Evolutionary conservation across 208 protist genomes (phyloP).

Genomic region (Tritrichomonas musculus): DNA sequence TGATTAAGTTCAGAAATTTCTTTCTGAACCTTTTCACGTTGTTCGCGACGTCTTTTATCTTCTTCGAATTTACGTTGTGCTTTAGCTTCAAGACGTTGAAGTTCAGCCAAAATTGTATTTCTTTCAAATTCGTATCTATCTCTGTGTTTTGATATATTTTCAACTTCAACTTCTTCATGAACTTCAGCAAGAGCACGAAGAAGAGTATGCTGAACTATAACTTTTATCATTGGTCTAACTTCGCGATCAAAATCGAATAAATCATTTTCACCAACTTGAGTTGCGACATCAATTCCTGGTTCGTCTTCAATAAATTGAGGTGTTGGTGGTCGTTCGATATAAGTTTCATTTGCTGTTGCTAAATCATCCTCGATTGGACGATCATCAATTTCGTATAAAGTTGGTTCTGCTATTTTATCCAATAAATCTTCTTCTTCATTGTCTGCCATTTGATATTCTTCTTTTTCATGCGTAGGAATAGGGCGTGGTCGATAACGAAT

Average conservation of each 20-base stretch:
- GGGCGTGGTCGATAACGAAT: background rate
- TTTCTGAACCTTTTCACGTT: background rate
- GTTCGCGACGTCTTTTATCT: background rate
- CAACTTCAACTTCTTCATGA: background rate
- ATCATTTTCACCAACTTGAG: background rate
- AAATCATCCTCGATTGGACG: conserved; percentile 5
- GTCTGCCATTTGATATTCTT: background rate
- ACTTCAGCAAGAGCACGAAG: background rate
- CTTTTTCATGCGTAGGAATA: background rate
- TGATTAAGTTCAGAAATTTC: background rate
- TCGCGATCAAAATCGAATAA: background rate
- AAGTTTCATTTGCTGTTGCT: background rate
- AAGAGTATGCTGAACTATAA: background rate
- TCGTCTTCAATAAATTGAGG: background rate
- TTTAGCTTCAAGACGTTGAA: background rate
- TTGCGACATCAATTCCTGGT: background rate
- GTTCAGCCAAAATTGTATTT: background rate
- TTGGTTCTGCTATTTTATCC: background rate
- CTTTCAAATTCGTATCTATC: background rate
- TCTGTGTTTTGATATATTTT: background rate
- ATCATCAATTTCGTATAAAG: background rate
- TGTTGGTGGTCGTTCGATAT: conserved; percentile 3
- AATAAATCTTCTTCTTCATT: background rate
- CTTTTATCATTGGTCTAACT: background rate
- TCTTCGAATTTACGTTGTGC: background rate